phyloP scores from a whole-genome alignment of 805 yeast genomes.

The Ogataea saltuana region DNA sequence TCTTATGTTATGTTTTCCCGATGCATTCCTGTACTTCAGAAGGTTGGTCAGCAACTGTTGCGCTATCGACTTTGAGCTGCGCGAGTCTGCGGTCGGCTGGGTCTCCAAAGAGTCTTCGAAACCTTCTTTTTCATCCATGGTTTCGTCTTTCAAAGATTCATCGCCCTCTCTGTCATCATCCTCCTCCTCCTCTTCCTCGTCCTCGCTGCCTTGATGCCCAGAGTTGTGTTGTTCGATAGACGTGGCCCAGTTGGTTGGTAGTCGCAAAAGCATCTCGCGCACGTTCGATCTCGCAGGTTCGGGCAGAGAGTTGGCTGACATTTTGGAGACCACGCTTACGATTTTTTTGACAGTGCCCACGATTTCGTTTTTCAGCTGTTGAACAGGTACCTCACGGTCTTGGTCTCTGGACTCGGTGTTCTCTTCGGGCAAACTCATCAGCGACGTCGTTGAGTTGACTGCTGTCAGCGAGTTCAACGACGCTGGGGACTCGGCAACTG shows the following conservation, averaged over 20 bases:
- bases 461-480: slow-evolving; percentile 23
- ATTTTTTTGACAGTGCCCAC: slow-evolving; percentile 87
- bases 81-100: slow-evolving; percentile 6
- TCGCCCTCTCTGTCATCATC: slow-evolving; percentile 12
- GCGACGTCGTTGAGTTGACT: slow-evolving; percentile 21
- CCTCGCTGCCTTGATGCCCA: slow-evolving; percentile 9
- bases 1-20: slow-evolving; percentile 1
- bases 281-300: slow-evolving; percentile 81
- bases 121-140: slow-evolving; percentile 28
- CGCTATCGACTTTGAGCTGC: slow-evolving; percentile 24
- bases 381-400: slow-evolving; percentile 30
- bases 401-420: slow-evolving; percentile 10
- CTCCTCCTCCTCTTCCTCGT: slow-evolving; percentile 18
- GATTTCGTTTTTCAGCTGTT: slow-evolving; percentile 73
- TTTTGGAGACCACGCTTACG: slow-evolving; percentile 80
- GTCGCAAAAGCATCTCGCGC: slow-evolving; percentile 68
- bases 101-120: slow-evolving; percentile 25
- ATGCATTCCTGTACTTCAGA: slow-evolving; percentile 26
- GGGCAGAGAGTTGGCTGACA: slow-evolving; percentile 73
- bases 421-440: slow-evolving; percentile 15
- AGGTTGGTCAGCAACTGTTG: slow-evolving; percentile 32
- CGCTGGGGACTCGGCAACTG: slow-evolving; percentile 6
- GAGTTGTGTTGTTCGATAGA: slow-evolving; percentile 31
- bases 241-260: slow-evolving; percentile 73
- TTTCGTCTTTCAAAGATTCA: slow-evolving; percentile 23